Evolutionary conservation across 2,329 filamentous ascomycete genomes (phyloP).

Genomic region (Pseudopyrenochaeta lycopersici): DNA sequence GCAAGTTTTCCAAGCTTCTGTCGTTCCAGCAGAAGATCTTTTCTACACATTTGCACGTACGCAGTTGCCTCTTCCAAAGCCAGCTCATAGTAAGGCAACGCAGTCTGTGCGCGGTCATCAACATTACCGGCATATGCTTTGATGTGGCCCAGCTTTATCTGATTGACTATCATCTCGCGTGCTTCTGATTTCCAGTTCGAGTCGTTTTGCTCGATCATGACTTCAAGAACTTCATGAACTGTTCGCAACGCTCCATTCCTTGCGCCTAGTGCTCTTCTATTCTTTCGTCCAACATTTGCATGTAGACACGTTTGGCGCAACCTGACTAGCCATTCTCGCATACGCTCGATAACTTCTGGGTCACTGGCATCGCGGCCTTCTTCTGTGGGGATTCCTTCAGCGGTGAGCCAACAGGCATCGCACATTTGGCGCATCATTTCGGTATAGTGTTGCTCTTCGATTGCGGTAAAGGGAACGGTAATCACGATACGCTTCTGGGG

Average conservation of each 20-base stretch:
- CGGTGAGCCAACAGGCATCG: constrained; percentile 71
- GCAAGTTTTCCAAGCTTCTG: constrained; percentile 39
- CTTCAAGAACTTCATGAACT: constrained; percentile 84
- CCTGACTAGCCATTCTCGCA: constrained; percentile 81
- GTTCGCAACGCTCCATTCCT: constrained; percentile 76
- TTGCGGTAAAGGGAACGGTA: constrained; percentile 85
- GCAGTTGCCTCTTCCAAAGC: constrained; percentile 51
- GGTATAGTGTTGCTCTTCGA: constrained; percentile 90
- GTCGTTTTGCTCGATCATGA: constrained; percentile 91
- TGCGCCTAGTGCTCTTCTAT: constrained; percentile 68
- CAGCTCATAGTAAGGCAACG: constrained; percentile 74
- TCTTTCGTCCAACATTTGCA: constrained; percentile 78
- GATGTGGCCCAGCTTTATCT: constrained; percentile 77
- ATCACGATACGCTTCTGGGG: constrained; percentile 87
- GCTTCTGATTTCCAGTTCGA: constrained; percentile 72
- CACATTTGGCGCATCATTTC: constrained; percentile 80
- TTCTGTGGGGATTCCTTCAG: constrained; percentile 68
- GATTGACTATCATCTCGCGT: constrained; percentile 69
- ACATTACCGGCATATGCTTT: constrained; percentile 75
- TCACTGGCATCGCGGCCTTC: constrained; percentile 73
- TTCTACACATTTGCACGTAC: constrained; percentile 71
- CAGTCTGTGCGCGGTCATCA: constrained; percentile 65
- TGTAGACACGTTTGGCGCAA: constrained; percentile 86
- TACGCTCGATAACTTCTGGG: constrained; percentile 67
- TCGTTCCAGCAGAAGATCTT: constrained; percentile 65